Conservation (phyloP, 2,329 filamentous ascomycete genomes). For the Akanthomyces muscarius region DNA sequence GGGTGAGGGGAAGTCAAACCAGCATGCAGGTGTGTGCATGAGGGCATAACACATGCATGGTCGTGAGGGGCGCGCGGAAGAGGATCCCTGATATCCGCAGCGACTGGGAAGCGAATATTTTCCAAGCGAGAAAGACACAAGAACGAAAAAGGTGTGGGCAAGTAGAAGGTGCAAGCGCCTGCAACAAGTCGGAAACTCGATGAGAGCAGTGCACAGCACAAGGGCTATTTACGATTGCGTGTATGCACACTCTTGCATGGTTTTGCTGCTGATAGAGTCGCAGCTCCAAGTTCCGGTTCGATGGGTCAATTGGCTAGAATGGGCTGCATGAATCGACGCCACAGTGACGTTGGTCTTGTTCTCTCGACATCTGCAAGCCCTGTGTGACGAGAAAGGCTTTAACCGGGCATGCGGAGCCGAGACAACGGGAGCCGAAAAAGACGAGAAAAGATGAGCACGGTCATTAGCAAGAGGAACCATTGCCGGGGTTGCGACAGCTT, state of each 20-base stretch:
- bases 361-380: not conserved
- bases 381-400: not conserved
- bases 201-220: no score
- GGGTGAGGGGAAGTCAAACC: not conserved
- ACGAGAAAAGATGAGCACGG: not conserved
- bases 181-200: no score
- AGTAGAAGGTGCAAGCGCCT: not conserved
- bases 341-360: not conserved
- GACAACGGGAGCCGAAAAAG: not conserved
- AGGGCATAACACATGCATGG: not conserved
- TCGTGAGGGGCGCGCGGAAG: not conserved
- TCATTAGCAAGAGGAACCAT: not conserved
- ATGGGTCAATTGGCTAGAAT: not conserved
- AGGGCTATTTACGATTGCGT: no score
- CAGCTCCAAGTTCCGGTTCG: not conserved
- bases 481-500: not conserved
- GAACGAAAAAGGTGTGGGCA: not conserved
- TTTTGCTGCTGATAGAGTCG: not conserved
- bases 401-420: not conserved
- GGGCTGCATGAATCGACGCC: constrained; percentile 2
- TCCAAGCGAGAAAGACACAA: not conserved
- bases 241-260: not conserved
- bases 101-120: no score
- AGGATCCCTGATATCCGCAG: constrained; percentile 2
- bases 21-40: not conserved